Evolutionary conservation across 108 stramenopile genomes (phyloP).

Genomic region (Thalassiosira profunda): DNA sequence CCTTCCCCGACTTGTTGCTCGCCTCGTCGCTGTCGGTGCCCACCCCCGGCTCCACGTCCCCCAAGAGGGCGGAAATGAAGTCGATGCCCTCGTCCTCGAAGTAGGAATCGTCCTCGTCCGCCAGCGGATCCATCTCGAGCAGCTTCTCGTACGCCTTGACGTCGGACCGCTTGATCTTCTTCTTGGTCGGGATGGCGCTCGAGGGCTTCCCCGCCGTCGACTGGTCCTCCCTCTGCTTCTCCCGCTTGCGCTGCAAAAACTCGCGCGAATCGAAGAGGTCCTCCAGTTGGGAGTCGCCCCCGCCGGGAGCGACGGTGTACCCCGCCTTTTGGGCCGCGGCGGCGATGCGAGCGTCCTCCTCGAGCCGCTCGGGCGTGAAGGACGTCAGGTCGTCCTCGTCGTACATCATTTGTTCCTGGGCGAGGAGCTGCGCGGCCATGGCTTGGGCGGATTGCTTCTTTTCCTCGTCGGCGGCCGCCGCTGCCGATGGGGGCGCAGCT

Average conservation of each 20-base stretch:
- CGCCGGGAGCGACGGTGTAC: constrained; percentile 5
- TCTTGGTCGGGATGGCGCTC: constrained; percentile 29
- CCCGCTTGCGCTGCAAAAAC: constrained; percentile 44
- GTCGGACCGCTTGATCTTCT: constrained; percentile 75
- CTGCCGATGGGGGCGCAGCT: neutral
- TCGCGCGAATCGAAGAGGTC: constrained; percentile 43
- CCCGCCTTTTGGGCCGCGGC: constrained; percentile 36
- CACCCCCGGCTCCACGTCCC: constrained; percentile 54
- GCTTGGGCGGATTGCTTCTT: constrained; percentile 17
- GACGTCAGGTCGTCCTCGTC: constrained; percentile 33
- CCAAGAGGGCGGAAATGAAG: constrained; percentile 79
- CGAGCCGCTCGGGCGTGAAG: constrained; percentile 26
- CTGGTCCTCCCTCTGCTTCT: constrained; percentile 48
- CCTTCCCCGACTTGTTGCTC: constrained; percentile 41
- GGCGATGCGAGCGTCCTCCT: constrained; percentile 36
- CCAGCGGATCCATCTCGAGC: constrained; percentile 79
- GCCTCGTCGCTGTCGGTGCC: constrained; percentile 17
- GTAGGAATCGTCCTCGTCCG: constrained; percentile 82
- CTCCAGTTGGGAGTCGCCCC: constrained; percentile 5
- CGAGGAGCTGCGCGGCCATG: constrained; percentile 23
- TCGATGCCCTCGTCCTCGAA: constrained; percentile 86
- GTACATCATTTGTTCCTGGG: constrained; percentile 44
- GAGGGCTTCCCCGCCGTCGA: constrained; percentile 18
- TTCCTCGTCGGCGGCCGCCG: neutral
- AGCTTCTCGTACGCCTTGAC: constrained; percentile 58